Evolutionary conservation across 257 asterid species (phyloP).

Genomic region (Lycium ferocissimum): DNA sequence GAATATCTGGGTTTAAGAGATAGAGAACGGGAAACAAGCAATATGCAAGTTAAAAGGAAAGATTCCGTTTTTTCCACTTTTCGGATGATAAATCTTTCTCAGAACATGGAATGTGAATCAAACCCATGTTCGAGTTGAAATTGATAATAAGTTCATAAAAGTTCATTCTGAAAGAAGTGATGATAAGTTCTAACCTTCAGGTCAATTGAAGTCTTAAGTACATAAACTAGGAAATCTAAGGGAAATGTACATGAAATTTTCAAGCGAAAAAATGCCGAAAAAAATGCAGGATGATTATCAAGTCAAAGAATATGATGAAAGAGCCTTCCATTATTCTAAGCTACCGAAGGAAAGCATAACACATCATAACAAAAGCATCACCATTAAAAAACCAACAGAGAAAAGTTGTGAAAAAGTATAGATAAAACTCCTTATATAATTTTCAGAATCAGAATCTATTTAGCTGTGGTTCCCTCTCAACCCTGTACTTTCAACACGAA

Average conservation of each 20-base stretch:
- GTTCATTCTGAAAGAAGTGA: background rate
- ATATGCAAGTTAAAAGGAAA: background rate
- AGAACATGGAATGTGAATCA: background rate
- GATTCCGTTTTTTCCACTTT: background rate
- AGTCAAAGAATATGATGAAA: background rate
- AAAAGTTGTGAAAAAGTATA: background rate
- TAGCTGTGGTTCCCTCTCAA: too few species aligned
- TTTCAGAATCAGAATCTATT: background rate
- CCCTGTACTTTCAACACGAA: background rate
- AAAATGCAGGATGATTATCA: background rate
- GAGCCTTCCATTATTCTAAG: background rate
- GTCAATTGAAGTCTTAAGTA: background rate
- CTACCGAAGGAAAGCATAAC: background rate
- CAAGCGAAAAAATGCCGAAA: background rate
- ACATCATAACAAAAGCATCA: background rate
- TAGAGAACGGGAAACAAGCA: background rate
- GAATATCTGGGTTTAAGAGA: constrained; percentile 15
- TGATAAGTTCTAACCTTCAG: background rate
- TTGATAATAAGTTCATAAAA: background rate
- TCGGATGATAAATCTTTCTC: background rate
- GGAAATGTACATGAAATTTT: too few species aligned
- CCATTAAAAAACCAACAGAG: too few species aligned
- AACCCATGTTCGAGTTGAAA: background rate
- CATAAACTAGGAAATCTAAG: background rate
- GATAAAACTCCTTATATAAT: background rate